Evolutionary conservation across 306 rosid species (phyloP).

Genomic region (Cicer yamashitae): DNA sequence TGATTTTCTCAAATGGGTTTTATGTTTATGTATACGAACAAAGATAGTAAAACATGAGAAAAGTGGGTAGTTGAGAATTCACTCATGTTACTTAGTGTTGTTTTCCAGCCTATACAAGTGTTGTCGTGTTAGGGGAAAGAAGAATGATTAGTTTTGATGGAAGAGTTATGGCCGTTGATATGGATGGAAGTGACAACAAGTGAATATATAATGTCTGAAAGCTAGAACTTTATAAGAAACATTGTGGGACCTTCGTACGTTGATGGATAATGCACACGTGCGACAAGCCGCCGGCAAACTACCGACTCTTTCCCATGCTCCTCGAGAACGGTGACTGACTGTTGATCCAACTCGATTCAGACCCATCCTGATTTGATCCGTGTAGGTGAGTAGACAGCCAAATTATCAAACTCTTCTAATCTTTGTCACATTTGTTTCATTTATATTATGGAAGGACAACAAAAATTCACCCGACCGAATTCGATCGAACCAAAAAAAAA

Average conservation of each 20-base stretch:
- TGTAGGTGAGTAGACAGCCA: no score
- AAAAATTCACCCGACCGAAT: no score
- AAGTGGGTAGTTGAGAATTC: no score
- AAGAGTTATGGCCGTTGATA: slow-evolving; percentile 37
- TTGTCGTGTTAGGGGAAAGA: not conserved
- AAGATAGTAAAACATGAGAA: no score
- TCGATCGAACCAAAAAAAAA: no score
- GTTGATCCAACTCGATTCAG: not conserved
- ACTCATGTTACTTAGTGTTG: no score
- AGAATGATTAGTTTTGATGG: not conserved
- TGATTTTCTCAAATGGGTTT: no score
- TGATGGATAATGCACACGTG: slow-evolving; percentile 46
- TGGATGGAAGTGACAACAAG: slow-evolving; percentile 14
- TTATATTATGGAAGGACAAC: no score
- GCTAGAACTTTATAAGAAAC: not conserved
- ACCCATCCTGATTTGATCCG: not conserved
- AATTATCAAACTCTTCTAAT: no score
- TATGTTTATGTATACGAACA: no score
- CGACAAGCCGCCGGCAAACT: slow-evolving; percentile 48
- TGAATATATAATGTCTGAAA: not conserved
- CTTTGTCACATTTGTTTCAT: no score
- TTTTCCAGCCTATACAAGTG: no score
- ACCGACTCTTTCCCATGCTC: slow-evolving; percentile 30
- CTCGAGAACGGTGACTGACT: not conserved
- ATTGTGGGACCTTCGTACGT: slow-evolving; percentile 36